These are phyloP conservation scores for Diaporthe vaccinii DNA, from an alignment of 2,329 filamentous ascomycete species.

Conservation along the genomic window DNA sequence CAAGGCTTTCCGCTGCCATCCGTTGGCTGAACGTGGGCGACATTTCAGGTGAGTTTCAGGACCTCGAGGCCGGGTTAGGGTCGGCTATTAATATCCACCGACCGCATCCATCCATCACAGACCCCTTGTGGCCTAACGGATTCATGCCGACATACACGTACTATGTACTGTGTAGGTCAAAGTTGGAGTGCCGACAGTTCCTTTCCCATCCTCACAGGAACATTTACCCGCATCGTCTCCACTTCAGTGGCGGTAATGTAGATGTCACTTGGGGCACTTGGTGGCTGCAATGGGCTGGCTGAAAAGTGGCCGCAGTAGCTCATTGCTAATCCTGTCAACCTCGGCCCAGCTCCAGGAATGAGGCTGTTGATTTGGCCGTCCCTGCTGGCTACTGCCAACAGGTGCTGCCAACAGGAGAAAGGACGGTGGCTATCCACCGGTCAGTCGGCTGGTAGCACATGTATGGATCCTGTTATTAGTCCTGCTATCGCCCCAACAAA, in stretches of 20 bases:
- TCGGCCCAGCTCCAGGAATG: background rate
- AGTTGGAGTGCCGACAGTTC: conserved; percentile 2
- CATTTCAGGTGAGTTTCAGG: conserved; percentile 20
- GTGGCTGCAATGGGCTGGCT: conserved; percentile 13
- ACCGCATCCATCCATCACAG: background rate
- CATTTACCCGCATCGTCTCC: background rate
- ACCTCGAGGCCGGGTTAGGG: background rate
- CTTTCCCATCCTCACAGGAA: background rate
- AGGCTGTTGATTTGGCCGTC: background rate
- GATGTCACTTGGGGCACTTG: background rate
- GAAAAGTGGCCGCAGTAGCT: conserved; percentile 19
- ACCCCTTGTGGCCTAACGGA: background rate
- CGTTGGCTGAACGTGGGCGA: conserved; percentile 11
- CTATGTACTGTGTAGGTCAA: background rate
- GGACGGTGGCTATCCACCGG: too few relatives aligned
- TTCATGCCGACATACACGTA: background rate
- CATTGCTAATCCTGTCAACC: conserved; percentile 18
- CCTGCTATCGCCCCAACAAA: background rate
- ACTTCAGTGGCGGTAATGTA: background rate
- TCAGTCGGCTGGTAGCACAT: background rate
- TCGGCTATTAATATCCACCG: conserved; percentile 24
- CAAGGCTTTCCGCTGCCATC: conserved; percentile 22
- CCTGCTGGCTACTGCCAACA: background rate
- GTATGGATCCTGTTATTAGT: background rate
- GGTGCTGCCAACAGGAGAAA: background rate